Conservation (phyloP, 495 filamentous ascomycete species). For the Annulohypoxylon stygium region DNA sequence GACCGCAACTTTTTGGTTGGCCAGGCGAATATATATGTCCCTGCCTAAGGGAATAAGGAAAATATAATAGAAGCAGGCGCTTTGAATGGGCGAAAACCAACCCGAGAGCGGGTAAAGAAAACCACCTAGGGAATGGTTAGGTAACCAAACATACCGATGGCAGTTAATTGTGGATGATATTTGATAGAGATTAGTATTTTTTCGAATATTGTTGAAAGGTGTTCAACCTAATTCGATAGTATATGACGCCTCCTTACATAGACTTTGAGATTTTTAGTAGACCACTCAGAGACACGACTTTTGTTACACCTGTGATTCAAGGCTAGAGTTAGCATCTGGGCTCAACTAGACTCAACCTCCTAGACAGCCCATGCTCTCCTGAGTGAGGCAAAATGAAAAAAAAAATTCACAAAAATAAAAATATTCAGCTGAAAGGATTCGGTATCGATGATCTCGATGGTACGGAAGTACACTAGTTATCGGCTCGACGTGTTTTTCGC, state of each 20-base stretch:
- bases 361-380: background rate
- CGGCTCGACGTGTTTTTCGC: background rate
- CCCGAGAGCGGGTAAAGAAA: background rate
- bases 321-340: constrained; percentile 11
- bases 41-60: constrained; percentile 8
- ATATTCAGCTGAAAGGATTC: constrained; percentile 1
- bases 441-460: background rate
- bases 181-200: constrained; percentile 1
- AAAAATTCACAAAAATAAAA: background rate
- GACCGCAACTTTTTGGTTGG: constrained; percentile 26
- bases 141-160: background rate
- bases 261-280: background rate
- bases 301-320: constrained; percentile 26
- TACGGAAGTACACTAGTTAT: background rate
- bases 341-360: constrained; percentile 13
- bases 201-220: background rate
- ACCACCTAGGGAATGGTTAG: background rate
- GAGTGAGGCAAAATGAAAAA: constrained; percentile 17
- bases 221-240: constrained; percentile 6
- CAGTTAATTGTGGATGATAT: background rate
- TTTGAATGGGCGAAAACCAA: background rate
- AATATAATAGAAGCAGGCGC: background rate
- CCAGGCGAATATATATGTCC: constrained; percentile 10
- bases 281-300: background rate
- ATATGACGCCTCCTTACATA: constrained; percentile 29